Conservation (phyloP, 129 eudicot genomes). For the Arctium minus region DNA sequence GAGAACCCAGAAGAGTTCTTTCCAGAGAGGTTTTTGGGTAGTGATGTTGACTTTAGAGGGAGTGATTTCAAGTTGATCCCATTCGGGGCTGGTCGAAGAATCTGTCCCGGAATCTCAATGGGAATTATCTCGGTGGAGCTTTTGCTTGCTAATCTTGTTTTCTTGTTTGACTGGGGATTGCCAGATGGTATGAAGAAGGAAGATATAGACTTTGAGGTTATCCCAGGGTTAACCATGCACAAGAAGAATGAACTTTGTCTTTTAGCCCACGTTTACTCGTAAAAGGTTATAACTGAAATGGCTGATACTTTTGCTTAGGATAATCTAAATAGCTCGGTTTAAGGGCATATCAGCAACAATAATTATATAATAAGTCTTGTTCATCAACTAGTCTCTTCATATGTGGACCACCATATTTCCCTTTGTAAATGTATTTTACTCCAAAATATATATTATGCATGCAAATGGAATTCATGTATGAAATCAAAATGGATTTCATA, state of each 20-base stretch:
- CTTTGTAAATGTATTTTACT: too few species aligned
- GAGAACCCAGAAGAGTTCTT: constrained; percentile 32
- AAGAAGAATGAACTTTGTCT: constrained; percentile 33
- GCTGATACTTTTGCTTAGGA: too few species aligned
- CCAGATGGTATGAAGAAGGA: constrained; percentile 33
- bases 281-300: not conserved
- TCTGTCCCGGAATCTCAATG: constrained; percentile 33
- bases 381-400: too few species aligned
- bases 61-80: constrained; percentile 31
- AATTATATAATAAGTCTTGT: too few species aligned
- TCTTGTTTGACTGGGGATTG: constrained; percentile 34
- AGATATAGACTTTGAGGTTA: constrained; percentile 32
- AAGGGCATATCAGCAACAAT: too few species aligned
- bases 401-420: too few species aligned
- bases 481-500: too few species aligned
- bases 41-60: constrained; percentile 30
- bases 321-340: too few species aligned
- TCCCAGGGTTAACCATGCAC: constrained; percentile 39
- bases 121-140: constrained; percentile 26
- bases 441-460: too few species aligned
- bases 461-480: too few species aligned
- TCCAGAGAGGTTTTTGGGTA: constrained; percentile 36
- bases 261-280: constrained; percentile 5
- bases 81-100: constrained; percentile 35
- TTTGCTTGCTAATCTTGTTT: constrained; percentile 30